Evolutionary conservation across 2,329 filamentous ascomycete genomes (phyloP), one percentile per base, ranked within the genome.

Genomic region (Rutstroemia sydowiana): DNA sequence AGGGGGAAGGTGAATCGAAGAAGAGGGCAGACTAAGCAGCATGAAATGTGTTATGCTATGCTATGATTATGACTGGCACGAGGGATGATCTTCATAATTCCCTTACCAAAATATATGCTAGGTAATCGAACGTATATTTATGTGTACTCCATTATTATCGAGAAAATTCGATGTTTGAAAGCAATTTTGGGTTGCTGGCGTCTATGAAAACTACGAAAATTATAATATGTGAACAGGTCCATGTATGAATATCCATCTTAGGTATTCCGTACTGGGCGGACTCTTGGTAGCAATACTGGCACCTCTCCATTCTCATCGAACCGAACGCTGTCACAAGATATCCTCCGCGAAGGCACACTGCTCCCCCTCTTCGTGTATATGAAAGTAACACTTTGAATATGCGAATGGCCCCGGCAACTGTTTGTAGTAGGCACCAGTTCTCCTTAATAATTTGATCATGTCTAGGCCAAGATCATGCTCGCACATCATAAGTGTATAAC

Each of bases 21-120:
- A 68, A 65, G 52, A 63, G 60, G 54, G 60, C 48, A n/a, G 61
- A 63, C 54, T 62, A 61, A 65, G 53, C 59, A 20, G 13, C 6
- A 41, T 31, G 10, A 14, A 16, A 30, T 45, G 21, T 9, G 45
- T 59, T 54, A 45, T 61, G 56, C 56, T 56, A 64, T 51, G 31
- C 45, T 45, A 51, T 26, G 18, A 14, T 30, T 46, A 51, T 45
- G 41, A 39, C 46, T 37, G 48, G 41, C 31, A 31, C 11, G 32
- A 45, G 23, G 41, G 41, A 30, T 21, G 18, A 37, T 13, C 11
- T 23, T 16, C 10, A 36, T 11, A 14, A 5, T 36, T 45, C 21
- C 31, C 45, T 10, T 10, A 39, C 18, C 8, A 51, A 28, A 26
- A 21, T 11, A 39, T 11, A 20, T 37, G 21, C 26, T 28, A 39